phyloP scores from a whole-genome alignment of 2,329 filamentous ascomycete genomes.

The Nigrospora osmanthi region DNA sequence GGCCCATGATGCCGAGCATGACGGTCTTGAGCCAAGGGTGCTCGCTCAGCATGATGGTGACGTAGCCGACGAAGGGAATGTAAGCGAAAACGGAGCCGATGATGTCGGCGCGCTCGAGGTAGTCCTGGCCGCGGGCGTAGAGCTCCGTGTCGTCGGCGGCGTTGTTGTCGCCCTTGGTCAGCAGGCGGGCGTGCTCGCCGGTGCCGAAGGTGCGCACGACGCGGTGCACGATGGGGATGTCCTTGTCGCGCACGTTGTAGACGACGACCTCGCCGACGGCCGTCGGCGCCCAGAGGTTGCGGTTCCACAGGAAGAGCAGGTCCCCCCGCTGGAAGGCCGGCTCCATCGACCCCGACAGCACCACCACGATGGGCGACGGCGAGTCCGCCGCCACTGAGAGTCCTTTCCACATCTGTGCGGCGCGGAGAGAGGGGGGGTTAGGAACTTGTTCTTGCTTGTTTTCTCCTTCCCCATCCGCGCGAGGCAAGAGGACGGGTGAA shows the following conservation, averaged over 20 bases:
- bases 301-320: conserved; percentile 70
- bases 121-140: conserved; percentile 81
- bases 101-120: conserved; percentile 79
- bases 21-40: conserved; percentile 96
- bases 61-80: conserved; percentile 91
- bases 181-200: conserved; percentile 59
- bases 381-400: conserved; percentile 72
- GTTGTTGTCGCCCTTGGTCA: conserved; percentile 99
- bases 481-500: background rate
- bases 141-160: conserved; percentile 82
- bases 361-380: conserved; percentile 71
- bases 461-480: background rate
- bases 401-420: conserved; percentile 74
- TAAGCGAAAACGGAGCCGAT: conserved; percentile 90
- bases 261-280: conserved; percentile 52
- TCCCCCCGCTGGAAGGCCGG: conserved; percentile 76
- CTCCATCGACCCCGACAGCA: conserved; percentile 80
- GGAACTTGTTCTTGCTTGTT: background rate
- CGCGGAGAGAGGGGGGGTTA: conserved; percentile 6
- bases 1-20: conserved; percentile 89
- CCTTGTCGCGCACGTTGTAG: conserved; percentile 81
- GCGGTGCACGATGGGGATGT: conserved; percentile 95
- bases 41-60: conserved; percentile 91
- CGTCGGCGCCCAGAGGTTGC: conserved; percentile 49
- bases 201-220: conserved; percentile 68